Evolutionary conservation across 352 stramenopile genomes (phyloP).

Genomic region (Phytophthora foliorum): DNA sequence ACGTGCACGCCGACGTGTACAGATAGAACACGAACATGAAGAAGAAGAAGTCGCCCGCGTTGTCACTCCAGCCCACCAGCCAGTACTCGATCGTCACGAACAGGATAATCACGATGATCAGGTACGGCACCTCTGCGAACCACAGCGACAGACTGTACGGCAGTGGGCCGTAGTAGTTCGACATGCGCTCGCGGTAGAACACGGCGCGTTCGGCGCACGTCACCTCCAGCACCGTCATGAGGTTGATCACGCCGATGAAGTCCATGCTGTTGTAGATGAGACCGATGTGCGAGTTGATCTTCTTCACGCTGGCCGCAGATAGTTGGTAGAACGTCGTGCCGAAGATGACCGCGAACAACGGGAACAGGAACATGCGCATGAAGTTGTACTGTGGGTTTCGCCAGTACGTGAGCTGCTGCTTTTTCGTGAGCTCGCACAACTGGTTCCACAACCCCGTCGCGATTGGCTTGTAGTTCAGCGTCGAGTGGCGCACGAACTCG

Average conservation of each 20-base stretch:
- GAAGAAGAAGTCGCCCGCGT: too few relatives aligned
- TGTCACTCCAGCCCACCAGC: too few relatives aligned
- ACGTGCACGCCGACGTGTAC: slow-evolving; percentile 73
- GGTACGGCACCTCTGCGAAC: too few relatives aligned
- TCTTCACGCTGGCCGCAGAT: slow-evolving; percentile 30
- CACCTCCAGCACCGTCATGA: too few relatives aligned
- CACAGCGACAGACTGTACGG: too few relatives aligned
- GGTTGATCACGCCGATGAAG: too few relatives aligned
- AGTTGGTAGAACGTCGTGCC: slow-evolving; percentile 75
- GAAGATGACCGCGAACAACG: slow-evolving; percentile 71
- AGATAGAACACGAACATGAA: too few relatives aligned
- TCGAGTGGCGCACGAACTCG: slow-evolving; percentile 53
- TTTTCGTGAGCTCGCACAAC: slow-evolving; percentile 31
- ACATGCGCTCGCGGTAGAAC: too few relatives aligned
- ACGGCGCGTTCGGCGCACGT: too few relatives aligned
- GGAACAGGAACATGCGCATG: slow-evolving; percentile 67
- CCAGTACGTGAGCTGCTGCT: slow-evolving; percentile 61
- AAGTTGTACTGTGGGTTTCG: slow-evolving; percentile 74
- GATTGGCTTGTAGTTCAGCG: slow-evolving; percentile 55
- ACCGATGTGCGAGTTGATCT: slow-evolving; percentile 70
- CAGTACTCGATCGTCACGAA: too few relatives aligned
- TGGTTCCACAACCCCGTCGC: slow-evolving; percentile 57
- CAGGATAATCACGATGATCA: too few relatives aligned
- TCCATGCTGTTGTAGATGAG: slow-evolving; percentile 83
- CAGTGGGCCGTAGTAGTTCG: too few relatives aligned